Evolutionary conservation across 148 eudicot genomes (phyloP), one percentile per base, ranked within the genome.

Genomic region (Camellia japonica): DNA sequence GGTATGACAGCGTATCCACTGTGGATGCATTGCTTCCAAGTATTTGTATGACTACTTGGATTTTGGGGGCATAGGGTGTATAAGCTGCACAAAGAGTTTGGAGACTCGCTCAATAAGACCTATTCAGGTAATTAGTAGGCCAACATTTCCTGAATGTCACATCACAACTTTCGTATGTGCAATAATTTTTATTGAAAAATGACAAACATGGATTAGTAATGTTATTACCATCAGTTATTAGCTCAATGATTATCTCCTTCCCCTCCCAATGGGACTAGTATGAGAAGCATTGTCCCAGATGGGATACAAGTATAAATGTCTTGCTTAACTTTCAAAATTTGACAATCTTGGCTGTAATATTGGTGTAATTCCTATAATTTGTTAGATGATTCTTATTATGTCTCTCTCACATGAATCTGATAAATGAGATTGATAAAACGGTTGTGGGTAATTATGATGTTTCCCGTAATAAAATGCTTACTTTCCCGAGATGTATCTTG

Each of bases 21-120:
- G 98, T 83, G 98, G 98, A 76, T 95, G 98, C 86, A 88, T 92
- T 72, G 98, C 94, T 75, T 91, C 98, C 47, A 86, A 82, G 73
- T 41, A 82, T 81, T 81, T 93, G 81, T 77, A 89, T 60, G 97
- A 95, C 65, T 88, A 86, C 78, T 85, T 90, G 86, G 98, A 95
- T 85, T 88, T 84, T 79, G 96, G 98, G 49, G 98, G 98, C 55
- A 86, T 95, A 3, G 86, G 87, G 75, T 95, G 98, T 85, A 82
- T 86, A 85, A 83, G 59, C 66, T 95, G 98, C 86, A 89, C 87
- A 63, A 82, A 78, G 81, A 84, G 70, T 82, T 83, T 85, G 77
- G 91, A 81, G 71, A 81, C 83, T 83, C 89, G 79, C 76, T 76
- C 83, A 5, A 80, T 85, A 79, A 82, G 86, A 81, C 79, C 79